Conservation (phyloP, 208 protist species). For the Trypanosoma platydactyli region DNA sequence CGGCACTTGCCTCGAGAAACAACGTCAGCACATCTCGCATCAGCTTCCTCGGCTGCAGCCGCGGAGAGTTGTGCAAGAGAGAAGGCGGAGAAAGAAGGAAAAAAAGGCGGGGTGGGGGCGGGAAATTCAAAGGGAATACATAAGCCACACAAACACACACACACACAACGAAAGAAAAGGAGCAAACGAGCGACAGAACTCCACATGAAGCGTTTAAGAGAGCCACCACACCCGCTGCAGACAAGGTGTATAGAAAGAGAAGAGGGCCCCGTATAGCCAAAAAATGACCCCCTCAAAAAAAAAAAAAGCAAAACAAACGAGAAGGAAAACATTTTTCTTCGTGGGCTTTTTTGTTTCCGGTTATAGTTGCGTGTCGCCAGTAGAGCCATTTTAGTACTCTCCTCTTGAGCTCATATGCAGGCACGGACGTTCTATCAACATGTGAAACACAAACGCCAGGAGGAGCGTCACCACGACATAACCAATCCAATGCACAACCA, state of each 20-base stretch:
- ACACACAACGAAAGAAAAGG: background rate
- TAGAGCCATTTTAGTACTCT: conserved; percentile 15
- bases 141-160: conserved; percentile 1
- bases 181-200: background rate
- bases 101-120: no score
- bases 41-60: no score
- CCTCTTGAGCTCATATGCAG: conserved; percentile 30
- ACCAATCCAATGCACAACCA: conserved; percentile 23
- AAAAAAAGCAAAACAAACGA: no score
- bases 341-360: no score
- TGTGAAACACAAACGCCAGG: conserved; percentile 28
- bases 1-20: conserved; percentile 37
- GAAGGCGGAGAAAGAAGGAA: background rate
- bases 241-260: no score
- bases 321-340: no score
- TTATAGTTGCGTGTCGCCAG: no score
- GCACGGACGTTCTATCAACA: conserved; percentile 30
- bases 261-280: no score
- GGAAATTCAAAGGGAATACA: background rate
- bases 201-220: no score
- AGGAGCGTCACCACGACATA: conserved; percentile 22
- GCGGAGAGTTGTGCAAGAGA: no score
- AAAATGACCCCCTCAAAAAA: no score
- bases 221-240: no score
- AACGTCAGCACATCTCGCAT: conserved; percentile 30